Base-by-base conservation (phyloP, 2,329 filamentous ascomycete species). In the Trichoderma oligosporum region DNA sequence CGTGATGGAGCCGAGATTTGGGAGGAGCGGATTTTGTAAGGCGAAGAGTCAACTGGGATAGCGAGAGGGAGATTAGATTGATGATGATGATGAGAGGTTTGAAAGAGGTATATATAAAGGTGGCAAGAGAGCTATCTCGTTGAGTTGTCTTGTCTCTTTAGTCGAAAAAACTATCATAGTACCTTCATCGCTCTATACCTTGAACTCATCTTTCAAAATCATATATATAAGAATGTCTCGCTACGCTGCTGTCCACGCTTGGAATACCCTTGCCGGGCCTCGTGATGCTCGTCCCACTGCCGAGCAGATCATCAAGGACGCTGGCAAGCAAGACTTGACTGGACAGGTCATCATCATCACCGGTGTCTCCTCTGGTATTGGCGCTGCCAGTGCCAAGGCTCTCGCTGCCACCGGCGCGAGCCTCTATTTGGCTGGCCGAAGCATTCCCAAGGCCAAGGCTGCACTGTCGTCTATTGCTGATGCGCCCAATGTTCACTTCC, bases 321-420 rank as follows among this genome's bases (percentile, higher is more conserved):
- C 74, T 38, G 59, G 59, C 35, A 61, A 64, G n/a, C 56, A 66
- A n/a, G 68, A 68, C 44, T 67, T 72, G 31, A 51, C 61, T 1
- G 71, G 66, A 52, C 74, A 74, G 58, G 70, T 73, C 31, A 65
- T 75, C 11, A 59, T 78, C 25, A 71, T 78, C 58, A 78, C 76
- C 4, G 76, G 76, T n/a, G 63, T 64, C 8, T 70, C 72, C 14
- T 69, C 73, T 16, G 76, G 76, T 1, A 66, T 78, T 25, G 76
- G 76, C 9, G 64, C 74, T 29, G 73, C 77, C 53, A 77, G 74
- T 4, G 71, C 69, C 5, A 68, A 69, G 20, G 77, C 77, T 4
- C 67, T 81, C 8, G 63, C 69, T 38, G 62, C 71, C 7, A 76
- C 78, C 2, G 63, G 67, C 22, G 61, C 63, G 3, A 59, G 58